Evolutionary conservation across 2,329 filamentous ascomycete genomes (phyloP).

Genomic region (Cladosporium sp.): DNA sequence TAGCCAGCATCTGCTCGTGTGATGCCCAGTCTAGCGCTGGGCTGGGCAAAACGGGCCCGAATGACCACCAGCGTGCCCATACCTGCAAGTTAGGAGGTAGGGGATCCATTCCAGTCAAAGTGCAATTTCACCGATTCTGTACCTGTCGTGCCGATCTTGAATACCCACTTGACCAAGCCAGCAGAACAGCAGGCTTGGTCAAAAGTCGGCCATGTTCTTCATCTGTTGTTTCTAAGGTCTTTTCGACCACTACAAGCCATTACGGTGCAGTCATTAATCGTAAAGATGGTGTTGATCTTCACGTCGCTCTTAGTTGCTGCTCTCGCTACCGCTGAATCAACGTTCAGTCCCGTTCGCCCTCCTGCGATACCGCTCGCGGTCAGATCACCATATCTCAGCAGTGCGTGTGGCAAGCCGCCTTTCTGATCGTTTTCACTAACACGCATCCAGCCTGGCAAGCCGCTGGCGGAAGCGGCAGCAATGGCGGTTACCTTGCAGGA

Average conservation of each 20-base stretch:
- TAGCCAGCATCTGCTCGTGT: neutral
- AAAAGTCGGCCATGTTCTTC: neutral
- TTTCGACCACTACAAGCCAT: neutral
- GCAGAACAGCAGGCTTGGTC: neutral
- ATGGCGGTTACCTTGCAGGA: conserved; percentile 67
- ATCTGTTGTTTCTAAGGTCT: neutral
- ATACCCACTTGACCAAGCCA: neutral
- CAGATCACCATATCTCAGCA: conserved; percentile 71
- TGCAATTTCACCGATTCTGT: neutral
- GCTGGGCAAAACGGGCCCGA: neutral
- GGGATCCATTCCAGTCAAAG: neutral
- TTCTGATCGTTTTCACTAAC: neutral
- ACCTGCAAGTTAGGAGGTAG: neutral
- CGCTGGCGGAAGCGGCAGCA: conserved; percentile 59
- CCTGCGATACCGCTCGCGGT: conserved; percentile 72
- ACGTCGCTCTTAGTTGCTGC: conserved; percentile 20
- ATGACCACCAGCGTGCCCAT: neutral
- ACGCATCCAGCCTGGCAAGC: conserved; percentile 30
- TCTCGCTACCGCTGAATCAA: conserved; percentile 44
- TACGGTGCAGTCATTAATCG: neutral
- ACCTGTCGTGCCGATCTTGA: neutral
- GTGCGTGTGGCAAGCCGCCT: conserved; percentile 34
- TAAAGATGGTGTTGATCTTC: conserved; percentile 7
- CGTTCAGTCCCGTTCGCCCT: conserved; percentile 64
- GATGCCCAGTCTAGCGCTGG: neutral